Evolutionary conservation across 352 stramenopile genomes (phyloP), one percentile per base, ranked within the genome.

Genomic region (Pythium sukuiense): DNA sequence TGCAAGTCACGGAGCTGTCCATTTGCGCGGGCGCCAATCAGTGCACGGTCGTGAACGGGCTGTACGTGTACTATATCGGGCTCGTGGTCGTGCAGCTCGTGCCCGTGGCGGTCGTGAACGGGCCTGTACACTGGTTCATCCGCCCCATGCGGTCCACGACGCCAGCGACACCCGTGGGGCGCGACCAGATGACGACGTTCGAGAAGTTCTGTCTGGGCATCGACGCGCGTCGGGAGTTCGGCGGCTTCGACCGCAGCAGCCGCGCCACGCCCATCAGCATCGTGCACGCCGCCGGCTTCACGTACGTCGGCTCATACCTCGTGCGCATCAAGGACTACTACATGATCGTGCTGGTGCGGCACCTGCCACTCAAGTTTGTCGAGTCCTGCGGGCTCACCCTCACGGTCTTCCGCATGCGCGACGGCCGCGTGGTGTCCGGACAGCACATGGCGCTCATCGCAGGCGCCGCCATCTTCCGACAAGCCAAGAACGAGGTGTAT

Each of bases 241-340:
- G 63, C 41, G 14, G 24, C 37, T 65, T 46, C 27, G 33, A 46
- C 20, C 57, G 64, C 30, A 24, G n/a, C 13, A 30, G 46, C 48
- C 35, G 37, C 48, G 49, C 50, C 13, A 71, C 64, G 41, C 64
- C 64, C 37, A 61, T 71, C 30, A 61, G 63, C n/a, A 63, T 70
- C n/a, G 63, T 70, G 12, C 63, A 70, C 35, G 55, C 63, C 11
- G 63, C 63, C 3, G 63, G 63, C 33, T 70, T 65, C 50, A 70
- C 63, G 48, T 70, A 61, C 57, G 48, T 70, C n/a, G 63, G 63
- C 6, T 27, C 55, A 35, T 57, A 65, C 37, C 27, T 70, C 16
- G 63, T 70, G 48, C 63, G 63, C 6, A 61, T 70, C 49, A 70
- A 70, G 24, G 64, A 70, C 43, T 70, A 56, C 27, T 65, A 65